A percentile compares a stretch with the other conserved stretches of the same genome.
phyloP scores from a whole-genome alignment of 805 yeast genomes.

The Starmerella bombicola region DNA sequence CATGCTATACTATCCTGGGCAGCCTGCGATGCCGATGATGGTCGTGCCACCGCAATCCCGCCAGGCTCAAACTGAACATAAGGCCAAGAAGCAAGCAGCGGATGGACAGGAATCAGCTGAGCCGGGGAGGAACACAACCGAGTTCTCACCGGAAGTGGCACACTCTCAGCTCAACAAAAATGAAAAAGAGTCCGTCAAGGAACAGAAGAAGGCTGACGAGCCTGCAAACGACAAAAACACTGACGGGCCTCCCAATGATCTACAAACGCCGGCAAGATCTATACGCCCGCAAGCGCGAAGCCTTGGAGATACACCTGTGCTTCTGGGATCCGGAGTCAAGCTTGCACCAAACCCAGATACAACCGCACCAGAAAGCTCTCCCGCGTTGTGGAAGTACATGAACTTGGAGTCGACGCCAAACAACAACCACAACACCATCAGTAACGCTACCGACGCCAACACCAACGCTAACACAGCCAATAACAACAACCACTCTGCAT shows the following conservation, averaged over 20 bases:
- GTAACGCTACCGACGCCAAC: too few species aligned
- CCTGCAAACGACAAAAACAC: too few species aligned
- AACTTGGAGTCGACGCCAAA: slow-evolving; percentile 48
- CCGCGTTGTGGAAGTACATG: slow-evolving; percentile 83
- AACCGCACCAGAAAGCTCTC: slow-evolving; percentile 51
- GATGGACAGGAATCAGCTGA: not conserved
- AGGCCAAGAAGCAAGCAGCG: not conserved
- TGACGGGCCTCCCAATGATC: too few species aligned
- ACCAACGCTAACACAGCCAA: too few species aligned
- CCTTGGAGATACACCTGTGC: slow-evolving; percentile 2
- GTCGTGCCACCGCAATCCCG: not conserved
- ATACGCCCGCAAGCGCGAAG: not conserved
- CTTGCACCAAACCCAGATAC: slow-evolving; percentile 30
- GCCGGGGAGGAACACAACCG: too few species aligned
- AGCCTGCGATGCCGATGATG: slow-evolving; percentile 12
- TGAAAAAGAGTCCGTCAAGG: not conserved
- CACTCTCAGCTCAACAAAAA: too few species aligned
- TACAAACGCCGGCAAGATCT: slow-evolving; percentile 12
- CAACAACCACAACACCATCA: too few species aligned
- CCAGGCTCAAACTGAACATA: not conserved
- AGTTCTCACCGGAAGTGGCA: too few species aligned
- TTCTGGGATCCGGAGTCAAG: slow-evolving; percentile 14
- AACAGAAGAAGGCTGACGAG: not conserved
- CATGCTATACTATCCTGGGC: slow-evolving; percentile 13
- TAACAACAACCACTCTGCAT: too few species aligned